These are phyloP conservation scores for Diutina catenulata DNA, from an alignment of 1,139 yeast genomes.

Conservation along the genomic window DNA sequence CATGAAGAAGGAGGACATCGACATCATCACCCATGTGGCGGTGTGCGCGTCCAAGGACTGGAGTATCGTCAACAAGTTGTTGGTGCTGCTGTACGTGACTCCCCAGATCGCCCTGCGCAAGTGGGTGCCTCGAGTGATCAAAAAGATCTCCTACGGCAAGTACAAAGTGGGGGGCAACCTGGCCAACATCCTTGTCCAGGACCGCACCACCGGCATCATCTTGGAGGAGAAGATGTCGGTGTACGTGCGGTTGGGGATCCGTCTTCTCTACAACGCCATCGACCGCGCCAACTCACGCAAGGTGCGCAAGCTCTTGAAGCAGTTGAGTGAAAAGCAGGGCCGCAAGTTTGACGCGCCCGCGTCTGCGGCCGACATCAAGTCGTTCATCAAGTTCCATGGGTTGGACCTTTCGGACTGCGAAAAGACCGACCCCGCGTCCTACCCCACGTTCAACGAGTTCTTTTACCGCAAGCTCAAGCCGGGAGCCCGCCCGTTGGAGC, in stretches of 20 bases:
- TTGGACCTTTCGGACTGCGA: conserved; percentile 63
- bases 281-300: conserved; percentile 41
- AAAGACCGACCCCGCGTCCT: conserved; percentile 35
- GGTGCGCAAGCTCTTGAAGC: conserved; percentile 46
- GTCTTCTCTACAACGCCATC: conserved; percentile 70
- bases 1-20: conserved; percentile 44
- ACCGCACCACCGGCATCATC: conserved; percentile 74
- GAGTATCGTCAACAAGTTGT: conserved; percentile 53
- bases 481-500: conserved; percentile 61
- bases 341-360: conserved; percentile 61
- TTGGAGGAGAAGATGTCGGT: conserved; percentile 89
- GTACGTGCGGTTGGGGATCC: conserved; percentile 77
- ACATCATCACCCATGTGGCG: conserved; percentile 76
- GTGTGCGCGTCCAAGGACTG: conserved; percentile 76
- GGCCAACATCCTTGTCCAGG: conserved; percentile 90
- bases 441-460: conserved; percentile 74
- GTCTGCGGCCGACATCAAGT: conserved; percentile 55
- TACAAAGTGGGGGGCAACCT: conserved; percentile 76
- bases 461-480: conserved; percentile 72
- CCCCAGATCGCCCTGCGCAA: conserved; percentile 75
- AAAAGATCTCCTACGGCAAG: conserved; percentile 81
- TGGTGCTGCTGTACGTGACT: conserved; percentile 65
- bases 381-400: conserved; percentile 74
- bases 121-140: conserved; percentile 77
- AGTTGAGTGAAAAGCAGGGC: conserved; percentile 74